phyloP scores from a whole-genome alignment of 495 filamentous ascomycete species.

The Cryomyces minteri region DNA sequence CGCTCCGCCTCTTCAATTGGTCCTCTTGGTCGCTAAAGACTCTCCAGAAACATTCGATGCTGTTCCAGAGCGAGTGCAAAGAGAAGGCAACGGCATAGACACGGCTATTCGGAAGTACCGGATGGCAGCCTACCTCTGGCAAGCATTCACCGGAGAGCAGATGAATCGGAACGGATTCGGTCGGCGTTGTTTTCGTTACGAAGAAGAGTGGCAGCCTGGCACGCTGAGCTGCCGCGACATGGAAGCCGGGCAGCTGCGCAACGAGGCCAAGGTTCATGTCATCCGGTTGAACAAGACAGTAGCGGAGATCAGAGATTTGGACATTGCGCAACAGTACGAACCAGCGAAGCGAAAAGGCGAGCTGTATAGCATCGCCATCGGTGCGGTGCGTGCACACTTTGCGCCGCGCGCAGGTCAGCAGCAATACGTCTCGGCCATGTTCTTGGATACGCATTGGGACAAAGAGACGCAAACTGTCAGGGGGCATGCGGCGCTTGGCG shows the following conservation, averaged over 20 bases:
- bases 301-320: constrained; percentile 58
- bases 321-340: constrained; percentile 63
- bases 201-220: constrained; percentile 82
- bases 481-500: constrained; percentile 67
- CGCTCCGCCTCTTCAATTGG: constrained; percentile 65
- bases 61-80: constrained; percentile 49
- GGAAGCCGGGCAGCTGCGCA: constrained; percentile 53
- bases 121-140: constrained; percentile 88
- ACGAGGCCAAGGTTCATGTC: constrained; percentile 74
- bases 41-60: constrained; percentile 77
- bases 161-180: constrained; percentile 80
- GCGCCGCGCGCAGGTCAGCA: constrained; percentile 54
- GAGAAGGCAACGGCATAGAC: constrained; percentile 65
- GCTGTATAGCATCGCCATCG: constrained; percentile 53
- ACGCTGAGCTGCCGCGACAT: constrained; percentile 54
- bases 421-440: constrained; percentile 65
- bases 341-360: constrained; percentile 47
- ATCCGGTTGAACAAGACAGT: constrained; percentile 69
- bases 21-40: constrained; percentile 68
- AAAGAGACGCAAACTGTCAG: constrained; percentile 43
- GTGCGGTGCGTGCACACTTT: constrained; percentile 62
- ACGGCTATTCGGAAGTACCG: constrained; percentile 70
- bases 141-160: constrained; percentile 86
- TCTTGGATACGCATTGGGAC: constrained; percentile 83
- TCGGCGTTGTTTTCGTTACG: constrained; percentile 67